Base-by-base conservation (phyloP, 2,329 filamentous ascomycete species). In the Colletotrichum liaoningense region DNA sequence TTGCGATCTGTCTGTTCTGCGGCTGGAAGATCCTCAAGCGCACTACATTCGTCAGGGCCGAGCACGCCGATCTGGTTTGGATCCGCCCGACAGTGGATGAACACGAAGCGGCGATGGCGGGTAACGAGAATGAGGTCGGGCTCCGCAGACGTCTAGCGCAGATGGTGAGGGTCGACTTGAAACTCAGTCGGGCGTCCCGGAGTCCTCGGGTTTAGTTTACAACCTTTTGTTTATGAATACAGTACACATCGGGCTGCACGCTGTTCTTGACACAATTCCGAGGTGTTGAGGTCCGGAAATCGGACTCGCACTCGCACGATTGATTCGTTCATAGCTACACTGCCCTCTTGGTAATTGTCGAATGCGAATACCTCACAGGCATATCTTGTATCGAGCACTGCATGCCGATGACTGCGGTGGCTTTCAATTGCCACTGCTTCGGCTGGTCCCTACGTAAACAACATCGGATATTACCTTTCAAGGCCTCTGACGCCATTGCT, bases 1-100 rank as follows among this genome's bases (percentile, higher is more conserved):
- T 92, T 68, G 90, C 92, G 84, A 71, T 88, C 22, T 79, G 87
- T 9, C 87, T 90, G 80, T 87, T 85, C 75, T 38, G 89, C 7
- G 84, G 78, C 0, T 92, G 90, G 90, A 91, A 90, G 77, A 55
- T 93, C 1, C 22, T 90, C 79, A 90, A 91, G 83, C 84, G 84
- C 72, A 93, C 91, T 4, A 86, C 85, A 74, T 83, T 88, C 63
- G 83, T 91, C 26, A 81, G 81, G 7, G 83, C 91, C 0, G 79
- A 84, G 7, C 88, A 93, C 77, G 86, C 86, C 5, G 90, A 92
- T 77, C 83, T 92, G 14, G 83, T 90, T 52, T 89, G 89, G 89
- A 86, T 92, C 76, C 83, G 86, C 9, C 89, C 88, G n/a, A 76
- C 84, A 26, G 88, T 92, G 67, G 90, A 92, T 72, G 85, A 84